These are phyloP conservation scores for Cutaneotrichosporon sp. DNA, from an alignment of 1,284 basidiomycete genomes.

Conservation along the genomic window DNA sequence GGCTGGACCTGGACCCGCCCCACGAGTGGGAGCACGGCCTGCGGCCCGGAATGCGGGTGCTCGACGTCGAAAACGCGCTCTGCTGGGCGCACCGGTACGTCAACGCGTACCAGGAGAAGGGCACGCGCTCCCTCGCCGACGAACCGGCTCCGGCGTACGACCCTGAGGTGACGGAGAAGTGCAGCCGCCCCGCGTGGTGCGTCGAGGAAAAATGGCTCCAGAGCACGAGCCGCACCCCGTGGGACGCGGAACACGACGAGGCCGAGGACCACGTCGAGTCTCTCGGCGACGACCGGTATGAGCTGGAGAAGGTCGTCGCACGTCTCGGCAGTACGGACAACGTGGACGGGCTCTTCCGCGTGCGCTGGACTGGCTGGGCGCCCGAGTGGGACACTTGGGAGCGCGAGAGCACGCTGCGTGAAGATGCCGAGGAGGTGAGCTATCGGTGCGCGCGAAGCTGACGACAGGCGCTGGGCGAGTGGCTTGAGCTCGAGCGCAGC, in stretches of 20 bases:
- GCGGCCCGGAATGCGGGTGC: conserved; percentile 36
- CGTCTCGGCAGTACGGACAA: conserved; percentile 1
- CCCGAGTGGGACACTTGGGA: conserved; percentile 45
- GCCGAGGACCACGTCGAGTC: conserved; percentile 17
- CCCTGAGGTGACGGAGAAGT: conserved; percentile 9
- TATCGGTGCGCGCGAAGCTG: no score
- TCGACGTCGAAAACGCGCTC: conserved; percentile 41
- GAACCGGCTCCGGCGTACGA: conserved; percentile 21
- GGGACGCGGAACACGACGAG: conserved; percentile 22
- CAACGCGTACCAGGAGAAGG: conserved; percentile 14
- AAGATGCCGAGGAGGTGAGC: conserved; percentile 35
- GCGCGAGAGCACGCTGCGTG: conserved; percentile 19
- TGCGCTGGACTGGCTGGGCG: conserved; percentile 39
- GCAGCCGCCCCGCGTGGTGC: conserved; percentile 31
- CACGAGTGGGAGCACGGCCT: conserved; percentile 31
- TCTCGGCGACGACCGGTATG: conserved; percentile 22
- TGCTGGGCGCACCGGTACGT: conserved; percentile 43
- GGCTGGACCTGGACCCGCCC: conserved; percentile 33
- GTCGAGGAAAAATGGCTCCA: conserved; percentile 23
- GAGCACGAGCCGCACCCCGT: conserved; percentile 15
- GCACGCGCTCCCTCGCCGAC: conserved; percentile 18
- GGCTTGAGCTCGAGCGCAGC: conserved; percentile 29
- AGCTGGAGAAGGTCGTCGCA: conserved; percentile 36
- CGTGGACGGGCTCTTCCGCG: conserved; percentile 30
- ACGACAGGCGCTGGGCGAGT: conserved; percentile 28